Percentiles rank a stretch among this genome's conserved stretches.
Conservation (phyloP, 352 stramenopile genomes). For the Globisporangium nodosum region DNA sequence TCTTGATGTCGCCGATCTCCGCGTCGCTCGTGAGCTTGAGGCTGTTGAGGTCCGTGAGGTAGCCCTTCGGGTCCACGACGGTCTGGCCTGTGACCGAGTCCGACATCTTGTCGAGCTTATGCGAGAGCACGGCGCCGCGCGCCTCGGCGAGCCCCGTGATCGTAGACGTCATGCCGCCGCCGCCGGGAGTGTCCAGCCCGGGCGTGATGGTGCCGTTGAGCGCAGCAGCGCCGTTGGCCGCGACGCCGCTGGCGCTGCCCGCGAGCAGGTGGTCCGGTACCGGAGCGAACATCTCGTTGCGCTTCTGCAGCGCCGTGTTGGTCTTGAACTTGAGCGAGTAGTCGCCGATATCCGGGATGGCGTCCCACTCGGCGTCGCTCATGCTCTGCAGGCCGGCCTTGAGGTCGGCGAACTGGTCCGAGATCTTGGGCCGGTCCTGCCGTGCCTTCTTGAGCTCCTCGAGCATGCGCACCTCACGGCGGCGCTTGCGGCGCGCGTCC, state of each 20-base stretch:
- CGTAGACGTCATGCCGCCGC: slow-evolving; percentile 41
- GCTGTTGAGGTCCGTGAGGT: slow-evolving; percentile 96
- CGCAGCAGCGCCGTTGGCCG: slow-evolving; percentile 9
- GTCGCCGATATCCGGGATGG: slow-evolving; percentile 96
- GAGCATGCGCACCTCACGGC: slow-evolving; percentile 76
- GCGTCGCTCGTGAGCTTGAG: slow-evolving; percentile 91
- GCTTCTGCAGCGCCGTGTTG: slow-evolving; percentile 86
- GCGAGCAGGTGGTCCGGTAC: slow-evolving; percentile 93
- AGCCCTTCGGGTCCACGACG: slow-evolving; percentile 97
- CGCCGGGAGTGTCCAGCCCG: slow-evolving; percentile 49
- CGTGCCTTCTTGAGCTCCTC: slow-evolving; percentile 85
- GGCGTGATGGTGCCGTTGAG: slow-evolving; percentile 60
- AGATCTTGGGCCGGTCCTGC: slow-evolving; percentile 91
- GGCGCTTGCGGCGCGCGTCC: slow-evolving; percentile 87
- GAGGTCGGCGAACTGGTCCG: slow-evolving; percentile 97
- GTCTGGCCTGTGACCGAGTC: slow-evolving; percentile 96
- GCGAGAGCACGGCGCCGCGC: slow-evolving; percentile 90
- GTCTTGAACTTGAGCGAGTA: slow-evolving; percentile 92
- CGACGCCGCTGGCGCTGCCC: slow-evolving; percentile 23
- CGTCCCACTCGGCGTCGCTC: slow-evolving; percentile 93
- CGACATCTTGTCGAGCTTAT: slow-evolving; percentile 96
- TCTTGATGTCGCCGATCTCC: slow-evolving; percentile 98
- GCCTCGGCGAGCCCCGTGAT: slow-evolving; percentile 90
- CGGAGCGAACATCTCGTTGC: slow-evolving; percentile 94
- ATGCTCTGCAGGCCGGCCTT: slow-evolving; percentile 92